Percentiles rank a stretch among this genome's conserved stretches.
These are phyloP conservation scores for Aspergillus aculeatinus DNA, from an alignment of 2,329 filamentous ascomycete genomes.

Conservation along the genomic window DNA sequence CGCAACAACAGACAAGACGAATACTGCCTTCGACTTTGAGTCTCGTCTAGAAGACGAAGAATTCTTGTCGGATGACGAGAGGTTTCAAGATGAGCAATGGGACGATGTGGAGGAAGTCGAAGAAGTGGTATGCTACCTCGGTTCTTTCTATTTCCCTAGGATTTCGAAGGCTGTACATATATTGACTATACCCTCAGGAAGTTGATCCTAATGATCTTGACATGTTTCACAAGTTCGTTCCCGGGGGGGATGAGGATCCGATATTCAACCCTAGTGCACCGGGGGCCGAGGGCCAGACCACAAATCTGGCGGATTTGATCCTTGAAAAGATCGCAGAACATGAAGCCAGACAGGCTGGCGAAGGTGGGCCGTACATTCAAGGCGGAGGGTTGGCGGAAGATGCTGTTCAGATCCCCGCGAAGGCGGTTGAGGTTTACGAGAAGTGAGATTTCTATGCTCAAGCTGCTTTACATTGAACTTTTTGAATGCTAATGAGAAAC, in stretches of 20 bases:
- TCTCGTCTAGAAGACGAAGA: slow-evolving; percentile 64
- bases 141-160: not conserved
- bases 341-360: slow-evolving; percentile 64
- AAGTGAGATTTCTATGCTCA: slow-evolving; percentile 57
- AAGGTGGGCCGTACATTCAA: slow-evolving; percentile 44
- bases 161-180: not conserved
- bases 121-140: slow-evolving; percentile 37
- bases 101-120: slow-evolving; percentile 71
- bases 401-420: slow-evolving; percentile 80
- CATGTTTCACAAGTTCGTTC: slow-evolving; percentile 87
- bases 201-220: slow-evolving; percentile 86
- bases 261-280: slow-evolving; percentile 61
- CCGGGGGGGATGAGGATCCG: slow-evolving; percentile 68
- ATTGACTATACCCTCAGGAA: slow-evolving; percentile 53
- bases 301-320: slow-evolving; percentile 89
- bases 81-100: slow-evolving; percentile 64
- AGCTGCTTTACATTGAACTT: not conserved
- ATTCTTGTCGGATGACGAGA: slow-evolving; percentile 50
- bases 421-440: slow-evolving; percentile 90
- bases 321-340: slow-evolving; percentile 90
- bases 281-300: slow-evolving; percentile 55
- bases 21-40: slow-evolving; percentile 76
- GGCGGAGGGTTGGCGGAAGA: slow-evolving; percentile 67
- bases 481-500: slow-evolving; percentile 17
- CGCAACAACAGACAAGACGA: slow-evolving; percentile 48